These are phyloP conservation scores for Coffea canephora DNA, from an alignment of 257 asterid species.

Conservation along the genomic window DNA sequence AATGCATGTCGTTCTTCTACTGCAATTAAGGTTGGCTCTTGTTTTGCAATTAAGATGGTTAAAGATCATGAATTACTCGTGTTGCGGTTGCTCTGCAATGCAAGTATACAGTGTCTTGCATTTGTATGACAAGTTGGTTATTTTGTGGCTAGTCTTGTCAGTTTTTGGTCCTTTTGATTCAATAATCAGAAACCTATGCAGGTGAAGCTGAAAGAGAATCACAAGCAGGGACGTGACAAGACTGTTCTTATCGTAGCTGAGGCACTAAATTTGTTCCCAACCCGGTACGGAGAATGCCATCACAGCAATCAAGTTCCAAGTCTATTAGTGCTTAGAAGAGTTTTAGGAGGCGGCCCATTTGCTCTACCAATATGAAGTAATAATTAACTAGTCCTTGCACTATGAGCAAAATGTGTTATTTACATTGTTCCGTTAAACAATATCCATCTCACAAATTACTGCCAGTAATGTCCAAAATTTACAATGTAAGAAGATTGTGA, in stretches of 20 bases:
- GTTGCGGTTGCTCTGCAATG: background rate
- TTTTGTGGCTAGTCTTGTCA: background rate
- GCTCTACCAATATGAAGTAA: too few species aligned
- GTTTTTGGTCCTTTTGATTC: background rate
- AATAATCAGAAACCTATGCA: too few species aligned
- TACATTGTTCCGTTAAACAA: conserved; percentile 5
- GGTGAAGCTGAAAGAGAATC: background rate
- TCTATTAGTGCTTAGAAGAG: too few species aligned
- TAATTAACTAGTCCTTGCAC: background rate
- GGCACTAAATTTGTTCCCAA: too few species aligned
- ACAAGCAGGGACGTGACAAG: background rate
- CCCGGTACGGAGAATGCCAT: too few species aligned
- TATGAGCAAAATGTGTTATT: background rate
- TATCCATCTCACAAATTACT: background rate
- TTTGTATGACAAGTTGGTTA: background rate
- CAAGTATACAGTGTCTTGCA: too few species aligned
- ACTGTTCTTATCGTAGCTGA: background rate
- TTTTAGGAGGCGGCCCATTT: too few species aligned
- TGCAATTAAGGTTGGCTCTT: background rate
- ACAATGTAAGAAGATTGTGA: background rate
- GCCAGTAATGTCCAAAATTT: background rate
- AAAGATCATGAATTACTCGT: background rate
- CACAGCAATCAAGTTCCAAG: too few species aligned
- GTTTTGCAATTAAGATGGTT: background rate
- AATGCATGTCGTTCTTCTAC: too few species aligned